Base-by-base conservation (phyloP, 768 basidiomycete genomes). In the Nidularia pulvinata region DNA sequence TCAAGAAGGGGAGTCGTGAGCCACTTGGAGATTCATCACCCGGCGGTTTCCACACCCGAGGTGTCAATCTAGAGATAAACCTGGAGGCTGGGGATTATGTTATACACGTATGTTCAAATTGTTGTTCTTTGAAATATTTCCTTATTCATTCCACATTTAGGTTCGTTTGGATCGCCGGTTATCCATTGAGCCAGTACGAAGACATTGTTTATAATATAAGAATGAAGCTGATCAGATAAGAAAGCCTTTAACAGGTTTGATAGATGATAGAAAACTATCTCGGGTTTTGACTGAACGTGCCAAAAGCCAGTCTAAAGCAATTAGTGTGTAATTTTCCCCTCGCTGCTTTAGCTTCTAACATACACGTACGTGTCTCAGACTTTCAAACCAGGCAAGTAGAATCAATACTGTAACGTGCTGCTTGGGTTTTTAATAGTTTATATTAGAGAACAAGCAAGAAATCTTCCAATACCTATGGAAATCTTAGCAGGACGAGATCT, bases 31-130 rank as follows among this genome's bases (percentile, higher is more conserved):
- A 67, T 42, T 72, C 74, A 1, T 62, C 62, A 7, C 66, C 66
- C 34, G 68, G 72, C 0, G 57, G 66, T 45, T 65, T 69, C 58
- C 62, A 57, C 48, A 56, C 59, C 6, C 60, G 76, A 11, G 72
- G 73, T 52, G 71, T 73, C n/a, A 75, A 69, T 51, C 51, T 75
- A 3, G 76, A 79, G 53, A 32, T 76, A 9, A 56, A 70, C 3
- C 62, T 77, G 10, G 70, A 72, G 6, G 69, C 72, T 3, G 78
- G 77, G 14, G 69, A 73, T 34, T 79, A 78, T 55, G 65, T 76
- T 30, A 64, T 77, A 11, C 71, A 76, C 51, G 77, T 76, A 49
- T 48, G 65, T 30, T 49, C 7, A 37, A 35, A 25, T 11, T 50
- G 13, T 49, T 22, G 11, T 32, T 33, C 13, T 14, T 14, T 19